Base-by-base conservation (phyloP, 2,329 filamentous ascomycete species). In the Calonectria montana region DNA sequence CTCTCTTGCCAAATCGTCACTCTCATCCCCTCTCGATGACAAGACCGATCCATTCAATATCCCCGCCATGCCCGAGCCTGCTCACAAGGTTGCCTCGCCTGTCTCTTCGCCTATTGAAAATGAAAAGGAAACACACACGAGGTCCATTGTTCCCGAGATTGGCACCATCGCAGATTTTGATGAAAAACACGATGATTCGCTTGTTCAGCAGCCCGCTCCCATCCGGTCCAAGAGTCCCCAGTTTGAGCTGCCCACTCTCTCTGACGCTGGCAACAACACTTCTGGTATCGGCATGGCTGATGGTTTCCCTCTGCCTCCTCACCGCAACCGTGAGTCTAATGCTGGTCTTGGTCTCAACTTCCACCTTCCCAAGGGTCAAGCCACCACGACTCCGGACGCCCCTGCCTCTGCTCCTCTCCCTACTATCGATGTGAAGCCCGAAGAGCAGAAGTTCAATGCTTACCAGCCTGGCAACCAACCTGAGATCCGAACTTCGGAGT, bases 1-100 rank as follows among this genome's bases (percentile, higher is more conserved):
- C 73, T 89, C 88, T 0, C 76, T 87, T 21, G 85, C 86, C 21
- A 84, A 83, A 74, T 85, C 53, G 1, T 25, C 53, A 7, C 84
- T 29, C 81, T 83, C 45, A 63, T 59, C 81, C 15, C 79, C 83
- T 18, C 74, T 82, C 13, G 79, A 82, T 21, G 83, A 82, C 27
- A 82, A 73, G 64, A 73, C 74, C 12, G 79, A 86, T 67, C 84
- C 82, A 7, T 86, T 83, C 65, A 80, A 77, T 13, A 82, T 82
- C 4, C 84, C 82, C 27, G 79, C 77, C 53, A 74, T 79, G 39
- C 81, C 82, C 2, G 75, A 80, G 66, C 77, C 81, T 25, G 74
- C 78, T 48, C 78, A 82, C 71, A 76, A 74, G 69, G 45, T 61
- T n/a, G 47, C 72, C 27, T 73, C 76, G 23, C 72, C 74, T 1